These are phyloP conservation scores for Eremochloa ophiuroides DNA, from an alignment of 176 grass and related monocot genomes.

Conservation along the genomic window DNA sequence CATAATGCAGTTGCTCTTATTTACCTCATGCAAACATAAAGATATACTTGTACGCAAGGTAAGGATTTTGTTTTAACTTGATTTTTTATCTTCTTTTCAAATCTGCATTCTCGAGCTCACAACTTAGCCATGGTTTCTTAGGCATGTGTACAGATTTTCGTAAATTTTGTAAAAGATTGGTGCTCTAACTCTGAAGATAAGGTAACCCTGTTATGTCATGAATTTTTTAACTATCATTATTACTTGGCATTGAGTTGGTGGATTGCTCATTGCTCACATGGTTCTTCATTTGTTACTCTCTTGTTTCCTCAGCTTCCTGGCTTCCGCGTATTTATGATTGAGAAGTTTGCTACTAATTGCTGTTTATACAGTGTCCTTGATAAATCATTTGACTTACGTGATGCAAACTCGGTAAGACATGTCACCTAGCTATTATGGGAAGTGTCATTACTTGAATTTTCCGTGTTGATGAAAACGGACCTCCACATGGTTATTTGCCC, in stretches of 20 bases:
- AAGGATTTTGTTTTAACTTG: constrained; percentile 16
- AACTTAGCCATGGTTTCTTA: constrained; percentile 45
- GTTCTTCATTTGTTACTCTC: constrained; percentile 14
- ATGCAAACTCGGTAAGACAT: constrained; percentile 81
- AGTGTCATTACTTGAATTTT: neutral
- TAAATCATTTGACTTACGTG: constrained; percentile 85
- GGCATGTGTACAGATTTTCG: constrained; percentile 91
- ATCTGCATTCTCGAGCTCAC: constrained; percentile 4
- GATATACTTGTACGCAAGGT: constrained; percentile 89
- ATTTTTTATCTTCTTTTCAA: constrained; percentile 25
- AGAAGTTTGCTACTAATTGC: constrained; percentile 77
- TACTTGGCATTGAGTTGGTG: constrained; percentile 16
- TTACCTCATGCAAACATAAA: constrained; percentile 84
- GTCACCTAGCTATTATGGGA: neutral
- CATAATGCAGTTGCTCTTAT: constrained; percentile 77
- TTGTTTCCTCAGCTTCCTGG: constrained; percentile 71
- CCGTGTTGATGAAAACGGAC: constrained; percentile 22
- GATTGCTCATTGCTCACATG: constrained; percentile 12
- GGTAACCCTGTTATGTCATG: constrained; percentile 42
- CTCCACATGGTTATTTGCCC: neutral
- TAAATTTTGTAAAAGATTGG: constrained; percentile 94
- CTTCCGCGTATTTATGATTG: constrained; percentile 84
- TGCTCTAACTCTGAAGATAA: constrained; percentile 76
- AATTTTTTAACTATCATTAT: constrained; percentile 3
- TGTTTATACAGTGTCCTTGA: constrained; percentile 94